phyloP scores from a whole-genome alignment of 1,284 basidiomycete genomes.

The Cryptococcus sp. region DNA sequence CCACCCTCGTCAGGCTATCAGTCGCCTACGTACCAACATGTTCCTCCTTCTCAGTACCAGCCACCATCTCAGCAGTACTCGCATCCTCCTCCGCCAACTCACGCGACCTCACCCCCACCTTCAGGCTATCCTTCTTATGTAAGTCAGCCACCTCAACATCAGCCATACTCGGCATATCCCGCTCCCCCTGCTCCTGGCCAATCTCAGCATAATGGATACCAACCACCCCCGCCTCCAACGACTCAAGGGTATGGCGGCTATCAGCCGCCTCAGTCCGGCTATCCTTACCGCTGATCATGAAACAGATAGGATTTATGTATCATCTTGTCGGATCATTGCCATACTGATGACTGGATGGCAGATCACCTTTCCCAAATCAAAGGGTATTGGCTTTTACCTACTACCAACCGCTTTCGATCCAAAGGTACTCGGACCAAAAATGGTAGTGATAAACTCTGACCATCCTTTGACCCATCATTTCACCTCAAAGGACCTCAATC shows the following conservation, averaged over 20 bases:
- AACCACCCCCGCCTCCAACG: conserved; percentile 2
- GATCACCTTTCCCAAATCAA: no score
- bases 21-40: conserved; percentile 4
- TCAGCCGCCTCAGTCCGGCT: conserved; percentile 7
- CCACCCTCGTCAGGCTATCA: conserved; percentile 45
- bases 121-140: conserved; percentile 5
- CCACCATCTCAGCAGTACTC: no score
- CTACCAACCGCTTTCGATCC: no score
- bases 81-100: conserved; percentile 15
- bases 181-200: not conserved
- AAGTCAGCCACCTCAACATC: conserved; percentile 5
- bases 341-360: no score
- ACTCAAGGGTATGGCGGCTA: conserved; percentile 1
- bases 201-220: conserved; percentile 11
- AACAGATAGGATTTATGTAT: no score
- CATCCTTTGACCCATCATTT: no score
- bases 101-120: no score
- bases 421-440: no score
- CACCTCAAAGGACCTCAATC: no score
- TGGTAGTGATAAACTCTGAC: no score
- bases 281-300: conserved; percentile 9
- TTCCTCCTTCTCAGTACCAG: conserved; percentile 17
- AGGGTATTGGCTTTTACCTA: no score
- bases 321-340: no score
- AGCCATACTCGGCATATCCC: conserved; percentile 5